Conservation (phyloP, 208 protist genomes). For the Wallacemonas rigidus region DNA sequence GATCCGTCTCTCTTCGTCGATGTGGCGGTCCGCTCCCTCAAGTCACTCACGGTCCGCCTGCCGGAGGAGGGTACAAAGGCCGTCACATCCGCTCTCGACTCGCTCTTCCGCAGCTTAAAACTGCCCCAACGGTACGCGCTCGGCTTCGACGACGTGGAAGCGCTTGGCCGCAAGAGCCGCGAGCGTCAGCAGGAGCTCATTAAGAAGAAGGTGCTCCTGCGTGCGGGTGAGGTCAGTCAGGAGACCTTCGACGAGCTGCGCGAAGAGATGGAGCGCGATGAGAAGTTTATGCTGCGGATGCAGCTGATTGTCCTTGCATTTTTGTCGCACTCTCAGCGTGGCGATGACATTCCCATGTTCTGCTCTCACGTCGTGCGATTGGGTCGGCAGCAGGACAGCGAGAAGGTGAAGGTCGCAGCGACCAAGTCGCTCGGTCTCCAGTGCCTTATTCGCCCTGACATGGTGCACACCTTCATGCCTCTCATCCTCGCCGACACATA, state of each 20-base stretch:
- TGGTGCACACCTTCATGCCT: constrained; percentile 91
- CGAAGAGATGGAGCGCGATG: constrained; percentile 84
- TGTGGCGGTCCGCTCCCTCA: constrained; percentile 70
- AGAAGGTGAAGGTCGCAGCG: constrained; percentile 70
- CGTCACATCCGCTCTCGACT: constrained; percentile 78
- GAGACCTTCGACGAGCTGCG: constrained; percentile 67
- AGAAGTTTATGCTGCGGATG: constrained; percentile 91
- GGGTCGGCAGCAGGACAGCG: constrained; percentile 76
- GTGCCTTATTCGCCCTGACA: constrained; percentile 85
- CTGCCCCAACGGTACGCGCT: constrained; percentile 76
- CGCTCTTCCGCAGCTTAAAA: constrained; percentile 79
- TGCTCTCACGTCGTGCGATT: constrained; percentile 89
- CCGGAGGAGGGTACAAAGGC: constrained; percentile 81
- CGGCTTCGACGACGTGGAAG: constrained; percentile 89
- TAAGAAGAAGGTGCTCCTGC: constrained; percentile 53
- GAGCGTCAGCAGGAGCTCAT: constrained; percentile 85
- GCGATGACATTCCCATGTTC: constrained; percentile 72
- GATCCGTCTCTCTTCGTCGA: constrained; percentile 89
- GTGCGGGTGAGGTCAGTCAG: constrained; percentile 44
- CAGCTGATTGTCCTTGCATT: constrained; percentile 87
- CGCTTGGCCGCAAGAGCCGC: constrained; percentile 79
- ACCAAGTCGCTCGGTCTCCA: constrained; percentile 80
- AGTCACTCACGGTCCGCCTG: constrained; percentile 68
- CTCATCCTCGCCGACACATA: constrained; percentile 73
- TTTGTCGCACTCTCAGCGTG: constrained; percentile 80